Percentiles rank a stretch among this genome's conserved stretches.
Conservation (phyloP, 1,284 basidiomycete genomes). For the Cutaneotrichosporon spelunceum region DNA sequence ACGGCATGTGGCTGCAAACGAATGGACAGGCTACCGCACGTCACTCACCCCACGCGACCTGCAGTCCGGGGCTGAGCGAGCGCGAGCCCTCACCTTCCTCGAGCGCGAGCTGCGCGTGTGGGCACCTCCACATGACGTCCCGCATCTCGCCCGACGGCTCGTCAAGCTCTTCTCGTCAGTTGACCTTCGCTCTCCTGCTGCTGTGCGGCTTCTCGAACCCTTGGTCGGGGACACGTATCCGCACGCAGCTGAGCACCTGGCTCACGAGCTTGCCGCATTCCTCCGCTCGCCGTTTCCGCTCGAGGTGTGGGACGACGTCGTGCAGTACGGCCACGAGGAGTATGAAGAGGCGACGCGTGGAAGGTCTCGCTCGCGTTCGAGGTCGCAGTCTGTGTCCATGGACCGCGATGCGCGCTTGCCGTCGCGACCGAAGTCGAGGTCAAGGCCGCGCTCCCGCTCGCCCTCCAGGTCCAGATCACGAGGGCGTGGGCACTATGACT, state of each 20-base stretch:
- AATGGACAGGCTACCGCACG: constrained; percentile 72
- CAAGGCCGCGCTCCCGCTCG: constrained; percentile 3
- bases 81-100: constrained; percentile 70
- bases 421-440: constrained; percentile 1
- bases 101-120: constrained; percentile 78
- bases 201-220: constrained; percentile 73
- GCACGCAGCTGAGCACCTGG: constrained; percentile 79
- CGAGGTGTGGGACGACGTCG: constrained; percentile 71
- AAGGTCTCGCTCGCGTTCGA: constrained; percentile 5
- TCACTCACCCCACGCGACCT: constrained; percentile 70
- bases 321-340: constrained; percentile 54
- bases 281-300: constrained; percentile 80
- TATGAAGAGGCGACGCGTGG: background rate
- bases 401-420: background rate
- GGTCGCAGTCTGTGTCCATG: constrained; percentile 2
- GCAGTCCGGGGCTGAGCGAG: background rate
- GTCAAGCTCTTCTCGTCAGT: constrained; percentile 79
- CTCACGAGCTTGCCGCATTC: constrained; percentile 82
- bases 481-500: background rate
- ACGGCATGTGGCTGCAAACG: constrained; percentile 85
- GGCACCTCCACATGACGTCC: constrained; percentile 70
- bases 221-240: constrained; percentile 64
- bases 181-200: constrained; percentile 80
- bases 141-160: constrained; percentile 65
- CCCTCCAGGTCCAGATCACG: background rate